These are phyloP conservation scores for Malassezia nana DNA, from an alignment of 1,284 basidiomycete species.

Conservation along the genomic window DNA sequence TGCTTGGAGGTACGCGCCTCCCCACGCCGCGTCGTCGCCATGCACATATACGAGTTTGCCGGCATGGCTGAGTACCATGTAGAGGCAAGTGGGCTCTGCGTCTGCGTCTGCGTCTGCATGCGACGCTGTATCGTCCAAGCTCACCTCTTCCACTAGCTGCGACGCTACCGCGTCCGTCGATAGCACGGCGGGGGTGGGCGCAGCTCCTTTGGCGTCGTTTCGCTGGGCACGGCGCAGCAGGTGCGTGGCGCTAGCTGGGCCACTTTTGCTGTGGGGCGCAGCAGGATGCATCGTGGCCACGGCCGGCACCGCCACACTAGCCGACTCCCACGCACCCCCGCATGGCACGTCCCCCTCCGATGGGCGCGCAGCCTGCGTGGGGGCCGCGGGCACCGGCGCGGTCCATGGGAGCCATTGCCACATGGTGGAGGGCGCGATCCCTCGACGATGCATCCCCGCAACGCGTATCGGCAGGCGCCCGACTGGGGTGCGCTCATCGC, in stretches of 20 bases:
- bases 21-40: background rate
- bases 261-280: background rate
- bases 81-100: too few species aligned
- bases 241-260: background rate
- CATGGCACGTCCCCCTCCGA: too few species aligned
- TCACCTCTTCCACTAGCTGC: background rate
- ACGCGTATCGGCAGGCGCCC: constrained; percentile 6
- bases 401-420: too few species aligned
- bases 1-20: constrained; percentile 56
- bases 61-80: constrained; percentile 12
- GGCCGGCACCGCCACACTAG: background rate
- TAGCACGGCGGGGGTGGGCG: background rate
- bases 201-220: background rate
- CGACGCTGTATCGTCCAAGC: too few species aligned
- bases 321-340: background rate
- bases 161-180: background rate
- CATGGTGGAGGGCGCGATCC: background rate
- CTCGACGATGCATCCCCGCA: constrained; percentile 15
- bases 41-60: constrained; percentile 5
- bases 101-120: background rate
- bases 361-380: too few species aligned
- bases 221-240: background rate
- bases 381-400: too few species aligned
- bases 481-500: constrained; percentile 5
- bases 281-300: background rate